Percentiles rank a stretch among this genome's conserved stretches.
Evolutionary conservation across 345 rosid genomes (phyloP).

Genomic region (Citrus unshiu): DNA sequence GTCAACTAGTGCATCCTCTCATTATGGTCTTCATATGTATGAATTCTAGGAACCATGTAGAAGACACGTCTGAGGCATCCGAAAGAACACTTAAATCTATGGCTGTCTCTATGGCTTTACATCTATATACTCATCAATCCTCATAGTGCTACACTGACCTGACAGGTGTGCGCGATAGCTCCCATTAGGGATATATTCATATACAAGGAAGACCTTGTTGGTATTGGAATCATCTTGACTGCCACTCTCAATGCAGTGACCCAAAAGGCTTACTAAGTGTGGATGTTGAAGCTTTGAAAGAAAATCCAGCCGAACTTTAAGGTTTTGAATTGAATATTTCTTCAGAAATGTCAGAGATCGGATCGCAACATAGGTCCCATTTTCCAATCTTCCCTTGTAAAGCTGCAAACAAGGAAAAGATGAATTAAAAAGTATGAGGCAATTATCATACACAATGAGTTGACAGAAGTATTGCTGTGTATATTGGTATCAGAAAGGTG

Average conservation of each 20-base stretch:
- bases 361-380: conserved; percentile 67
- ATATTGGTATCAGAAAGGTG: background rate
- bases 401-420: conserved; percentile 47
- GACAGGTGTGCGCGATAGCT: conserved; percentile 68
- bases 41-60: background rate
- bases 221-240: conserved; percentile 44
- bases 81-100: background rate
- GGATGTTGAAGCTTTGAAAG: conserved; percentile 91
- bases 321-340: conserved; percentile 67
- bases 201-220: conserved; percentile 61
- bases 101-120: background rate
- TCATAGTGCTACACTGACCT: conserved; percentile 42
- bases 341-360: conserved; percentile 55
- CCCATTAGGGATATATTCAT: conserved; percentile 69
- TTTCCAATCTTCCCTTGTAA: conserved; percentile 76
- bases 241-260: conserved; percentile 64
- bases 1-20: background rate
- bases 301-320: conserved; percentile 66
- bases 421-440: background rate
- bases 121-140: background rate
- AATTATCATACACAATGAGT: conserved; percentile 2
- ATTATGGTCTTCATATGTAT: background rate
- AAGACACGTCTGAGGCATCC: background rate
- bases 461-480: background rate
- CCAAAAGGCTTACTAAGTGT: conserved; percentile 77